Evolutionary conservation across 2,329 filamentous ascomycete genomes (phyloP), one percentile per base, ranked within the genome.

Genomic region (Epichloe bromicola): DNA sequence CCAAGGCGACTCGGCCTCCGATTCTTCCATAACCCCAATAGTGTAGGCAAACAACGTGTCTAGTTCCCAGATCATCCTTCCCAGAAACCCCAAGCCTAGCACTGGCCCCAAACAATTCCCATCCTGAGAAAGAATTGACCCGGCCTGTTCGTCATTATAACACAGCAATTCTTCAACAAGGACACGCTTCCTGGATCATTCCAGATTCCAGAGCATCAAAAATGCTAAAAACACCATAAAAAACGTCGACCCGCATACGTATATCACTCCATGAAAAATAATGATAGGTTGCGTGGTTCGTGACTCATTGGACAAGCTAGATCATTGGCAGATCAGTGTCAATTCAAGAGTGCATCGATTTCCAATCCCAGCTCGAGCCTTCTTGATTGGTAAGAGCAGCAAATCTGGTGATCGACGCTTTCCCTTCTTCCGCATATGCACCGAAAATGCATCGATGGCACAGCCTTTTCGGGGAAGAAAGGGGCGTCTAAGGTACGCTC

Each of bases 401-500:
- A 20, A 36, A 48, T 47, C 34, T 8, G 34, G 20, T 3, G 10
- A n/a, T 49, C 14, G 8, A 37, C 38, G 48, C 17, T 43, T 20
- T 19, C 15, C 40, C 40, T n/a, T 20, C n/a, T 30, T 5, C 5
- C n/a, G 11, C 11, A 39, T 37, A 12, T 46, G 43, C 43, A 46
- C 23, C 37, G 10, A 39, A 19, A 36, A 20, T 20, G 30, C 30
- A 36, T 33, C 30, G 8, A 47, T 17, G 8, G 8, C 37, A 19
- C 11, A 17, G 46, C 20, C 46, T 30, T 30, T 17, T 30, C 17
- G 43, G 36, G 11, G 33, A 23, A 39, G 41, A 46, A 15, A 36
- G 30, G 5, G 36, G 40, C 12, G 5, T 30, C 39, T 50, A 54
- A 15, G 51, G 51, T 20, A 54, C 52, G 61, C 76, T 80, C 61